Evolutionary conservation across 2,329 filamentous ascomycete genomes (phyloP).

Genomic region (Beauveria scarabaeidicola): DNA sequence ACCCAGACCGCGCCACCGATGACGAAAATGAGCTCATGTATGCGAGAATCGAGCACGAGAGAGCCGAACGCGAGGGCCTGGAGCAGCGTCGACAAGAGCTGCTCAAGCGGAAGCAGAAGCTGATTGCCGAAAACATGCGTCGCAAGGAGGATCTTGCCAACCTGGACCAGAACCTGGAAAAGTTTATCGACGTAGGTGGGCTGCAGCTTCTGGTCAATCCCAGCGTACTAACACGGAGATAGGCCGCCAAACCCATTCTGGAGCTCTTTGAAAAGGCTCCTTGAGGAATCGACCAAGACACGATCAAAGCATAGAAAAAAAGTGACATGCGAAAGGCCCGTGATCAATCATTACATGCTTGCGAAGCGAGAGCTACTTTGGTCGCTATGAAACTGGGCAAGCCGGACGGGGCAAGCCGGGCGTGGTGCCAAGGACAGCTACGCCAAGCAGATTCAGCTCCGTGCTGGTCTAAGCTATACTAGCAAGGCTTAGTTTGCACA

Average conservation of each 20-base stretch:
- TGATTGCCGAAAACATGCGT: conserved; percentile 71
- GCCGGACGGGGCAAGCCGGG: no score
- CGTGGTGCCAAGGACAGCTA: background rate
- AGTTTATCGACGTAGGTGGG: conserved; percentile 72
- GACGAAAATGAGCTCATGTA: conserved; percentile 80
- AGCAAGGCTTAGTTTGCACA: background rate
- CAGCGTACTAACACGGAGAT: conserved; percentile 15
- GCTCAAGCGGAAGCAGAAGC: conserved; percentile 55
- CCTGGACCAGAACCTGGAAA: conserved; percentile 85
- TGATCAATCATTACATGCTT: background rate
- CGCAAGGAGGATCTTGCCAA: conserved; percentile 88
- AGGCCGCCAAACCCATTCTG: conserved; percentile 84
- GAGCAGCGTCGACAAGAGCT: conserved; percentile 77
- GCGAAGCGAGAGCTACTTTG: background rate
- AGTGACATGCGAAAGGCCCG: background rate
- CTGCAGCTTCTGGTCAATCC: background rate
- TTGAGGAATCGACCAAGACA: conserved; percentile 20
- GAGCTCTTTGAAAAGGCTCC: conserved; percentile 72
- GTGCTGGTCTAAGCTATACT: background rate
- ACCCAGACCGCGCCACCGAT: conserved; percentile 64
- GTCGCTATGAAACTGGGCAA: background rate
- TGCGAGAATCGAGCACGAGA: conserved; percentile 84
- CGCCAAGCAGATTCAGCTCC: background rate
- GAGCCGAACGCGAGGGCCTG: conserved; percentile 70
- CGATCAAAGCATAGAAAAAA: background rate